A percentile compares a stretch with the other conserved stretches of the same genome.
These are phyloP conservation scores for Candida namnaoensis DNA, from an alignment of 805 yeast genomes.

Conservation along the genomic window DNA sequence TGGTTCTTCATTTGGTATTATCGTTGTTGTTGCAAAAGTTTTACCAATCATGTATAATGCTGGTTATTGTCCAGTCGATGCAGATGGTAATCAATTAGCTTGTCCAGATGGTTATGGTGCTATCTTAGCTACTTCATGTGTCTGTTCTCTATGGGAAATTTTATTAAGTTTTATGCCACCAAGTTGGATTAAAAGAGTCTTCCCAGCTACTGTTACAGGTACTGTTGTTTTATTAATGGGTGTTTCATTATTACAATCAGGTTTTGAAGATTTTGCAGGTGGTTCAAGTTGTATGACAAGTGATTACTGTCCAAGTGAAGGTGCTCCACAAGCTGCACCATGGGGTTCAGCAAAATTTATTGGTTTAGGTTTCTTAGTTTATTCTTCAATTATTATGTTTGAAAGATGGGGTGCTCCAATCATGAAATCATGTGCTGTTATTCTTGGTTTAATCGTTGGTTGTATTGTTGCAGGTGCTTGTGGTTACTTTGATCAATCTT, in stretches of 20 bases:
- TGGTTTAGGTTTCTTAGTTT: conserved; percentile 84
- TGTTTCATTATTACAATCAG: conserved; percentile 56
- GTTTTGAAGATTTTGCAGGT: conserved; percentile 82
- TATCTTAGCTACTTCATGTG: conserved; percentile 66
- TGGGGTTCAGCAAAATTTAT: conserved; percentile 90
- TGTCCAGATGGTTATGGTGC: conserved; percentile 91
- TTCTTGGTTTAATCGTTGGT: conserved; percentile 75
- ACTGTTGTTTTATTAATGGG: conserved; percentile 88
- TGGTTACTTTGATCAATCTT: conserved; percentile 60
- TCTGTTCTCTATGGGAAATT: conserved; percentile 70
- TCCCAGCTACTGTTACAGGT: conserved; percentile 89
- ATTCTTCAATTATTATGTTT: conserved; percentile 59
- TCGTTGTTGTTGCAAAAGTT: conserved; percentile 69
- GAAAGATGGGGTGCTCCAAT: conserved; percentile 92
- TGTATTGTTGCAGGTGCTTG: conserved; percentile 90
- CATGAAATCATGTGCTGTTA: conserved; percentile 90
- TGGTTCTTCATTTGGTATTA: conserved; percentile 86
- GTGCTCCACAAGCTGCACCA: conserved; percentile 47
- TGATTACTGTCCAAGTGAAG: conserved; percentile 37
- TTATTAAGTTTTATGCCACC: conserved; percentile 74
- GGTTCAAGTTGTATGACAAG: conserved; percentile 58
- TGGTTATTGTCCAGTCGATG: conserved; percentile 58
- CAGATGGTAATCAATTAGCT: conserved; percentile 59
- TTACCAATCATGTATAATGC: conserved; percentile 70
- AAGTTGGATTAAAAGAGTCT: conserved; percentile 54